Base-by-base conservation (phyloP, 352 stramenopile genomes). In the Globisporangium heterothallicum region DNA sequence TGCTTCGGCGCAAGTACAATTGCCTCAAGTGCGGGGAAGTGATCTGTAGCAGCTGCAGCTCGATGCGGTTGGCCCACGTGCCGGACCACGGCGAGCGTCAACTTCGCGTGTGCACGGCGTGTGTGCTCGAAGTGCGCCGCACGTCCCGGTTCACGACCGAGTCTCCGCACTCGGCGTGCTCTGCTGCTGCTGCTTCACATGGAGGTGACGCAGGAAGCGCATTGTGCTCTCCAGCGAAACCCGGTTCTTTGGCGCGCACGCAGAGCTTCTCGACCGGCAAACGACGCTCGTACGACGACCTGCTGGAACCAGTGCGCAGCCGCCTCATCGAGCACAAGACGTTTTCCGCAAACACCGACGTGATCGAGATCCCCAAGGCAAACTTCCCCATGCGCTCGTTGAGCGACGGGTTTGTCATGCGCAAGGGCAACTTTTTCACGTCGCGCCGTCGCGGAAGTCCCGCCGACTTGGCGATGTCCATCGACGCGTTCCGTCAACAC, bases 281-380 rank as follows among this genome's bases (percentile, higher is more conserved):
- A 64, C 77, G 74, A n/a, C 74, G 75, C n/a, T 88, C 77, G 18
- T 75, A 82, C 45, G 78, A 89, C 50, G 70, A 87, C 32, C 59
- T 92, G 42, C 60, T 92, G 6, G 76, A 92, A 16, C 78, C 80
- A 4, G 78, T 92, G 18, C 78, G 78, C 13, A 87, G 61, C 22
- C 76, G 78, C 29, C 64, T 92, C 21, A 89, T 88, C 29, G 77
- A 92, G 58, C 87, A 92, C 68, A 89, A 88, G 73, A 87, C 72
- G 10, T 89, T 92, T 34, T 87, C 78, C 13, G 70, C 72, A 7
- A 63, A 36, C 19, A 53, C 65, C 2, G 64, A 78, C 3, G 53
- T 53, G 1, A 60, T 65, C 1, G 59, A 54, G 27, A 68, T 92
- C 27, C 74, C 74, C 5, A 88, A 86, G 42, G 68, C 68, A 12